Conservation (phyloP, 768 basidiomycete genomes). For the Tubosaeta sp. region DNA sequence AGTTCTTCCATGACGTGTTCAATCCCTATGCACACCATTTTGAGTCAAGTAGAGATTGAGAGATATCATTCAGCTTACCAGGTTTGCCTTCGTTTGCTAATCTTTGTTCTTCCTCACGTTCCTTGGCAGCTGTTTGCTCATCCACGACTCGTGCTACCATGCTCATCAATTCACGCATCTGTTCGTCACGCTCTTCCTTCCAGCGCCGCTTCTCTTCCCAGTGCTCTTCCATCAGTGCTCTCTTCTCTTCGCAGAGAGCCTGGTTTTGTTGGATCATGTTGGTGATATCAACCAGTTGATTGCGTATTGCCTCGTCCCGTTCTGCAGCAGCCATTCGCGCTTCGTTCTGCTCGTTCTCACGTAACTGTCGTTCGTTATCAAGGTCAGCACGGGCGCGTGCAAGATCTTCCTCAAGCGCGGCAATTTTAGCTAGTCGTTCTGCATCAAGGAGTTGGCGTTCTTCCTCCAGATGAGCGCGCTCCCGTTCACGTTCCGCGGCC, state of each 20-base stretch:
- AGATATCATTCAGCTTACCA: constrained; percentile 37
- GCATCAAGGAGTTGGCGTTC: constrained; percentile 44
- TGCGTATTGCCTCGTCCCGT: constrained; percentile 54
- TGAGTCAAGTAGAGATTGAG: constrained; percentile 4
- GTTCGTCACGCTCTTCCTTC: constrained; percentile 53
- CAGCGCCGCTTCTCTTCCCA: constrained; percentile 60
- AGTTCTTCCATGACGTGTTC: constrained; percentile 60
- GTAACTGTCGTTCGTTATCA: constrained; percentile 56
- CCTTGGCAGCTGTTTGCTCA: constrained; percentile 50
- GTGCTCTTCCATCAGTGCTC: constrained; percentile 53
- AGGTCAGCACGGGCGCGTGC: constrained; percentile 53
- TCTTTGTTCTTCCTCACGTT: constrained; percentile 49
- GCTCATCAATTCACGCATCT: constrained; percentile 53
- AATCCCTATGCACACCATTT: constrained; percentile 38
- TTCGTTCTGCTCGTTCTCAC: constrained; percentile 57
- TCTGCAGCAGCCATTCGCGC: constrained; percentile 59
- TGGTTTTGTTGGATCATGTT: constrained; percentile 67
- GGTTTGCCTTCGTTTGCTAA: constrained; percentile 51
- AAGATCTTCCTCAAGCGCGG: constrained; percentile 60
- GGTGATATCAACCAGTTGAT: constrained; percentile 67
- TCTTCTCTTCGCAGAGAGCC: constrained; percentile 56
- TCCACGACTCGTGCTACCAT: constrained; percentile 57
- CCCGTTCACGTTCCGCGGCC: constrained; percentile 49
- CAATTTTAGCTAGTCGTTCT: constrained; percentile 53
- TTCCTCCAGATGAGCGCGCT: constrained; percentile 46